Evolutionary conservation across 1,284 basidiomycete species (phyloP).

Genomic region (Mrakiaceae sp.): DNA sequence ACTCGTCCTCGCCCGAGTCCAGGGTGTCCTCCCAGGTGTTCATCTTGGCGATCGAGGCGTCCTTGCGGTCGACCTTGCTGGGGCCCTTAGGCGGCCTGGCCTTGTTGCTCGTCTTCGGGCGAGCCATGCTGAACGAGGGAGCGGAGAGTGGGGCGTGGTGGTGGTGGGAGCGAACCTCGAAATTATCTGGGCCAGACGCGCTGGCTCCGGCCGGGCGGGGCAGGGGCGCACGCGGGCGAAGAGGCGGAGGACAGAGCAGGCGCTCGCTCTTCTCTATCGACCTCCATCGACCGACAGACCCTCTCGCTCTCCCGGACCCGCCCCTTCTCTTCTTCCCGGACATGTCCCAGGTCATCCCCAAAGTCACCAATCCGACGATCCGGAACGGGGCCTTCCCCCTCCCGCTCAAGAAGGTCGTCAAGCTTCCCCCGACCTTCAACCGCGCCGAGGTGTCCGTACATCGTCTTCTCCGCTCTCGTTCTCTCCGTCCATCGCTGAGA

Average conservation of each 20-base stretch:
- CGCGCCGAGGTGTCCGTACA: too few species aligned
- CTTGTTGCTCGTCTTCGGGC: background rate
- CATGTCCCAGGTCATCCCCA: too few species aligned
- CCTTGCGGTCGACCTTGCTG: slow-evolving; percentile 6
- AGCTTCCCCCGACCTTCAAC: too few species aligned
- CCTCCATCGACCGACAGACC: background rate
- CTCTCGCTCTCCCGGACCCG: background rate
- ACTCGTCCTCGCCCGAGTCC: slow-evolving; percentile 35
- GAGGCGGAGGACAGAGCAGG: background rate
- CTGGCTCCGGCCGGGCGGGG: background rate
- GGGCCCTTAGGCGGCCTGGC: background rate
- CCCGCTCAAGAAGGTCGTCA: too few species aligned
- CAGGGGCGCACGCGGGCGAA: background rate
- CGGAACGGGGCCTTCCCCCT: too few species aligned
- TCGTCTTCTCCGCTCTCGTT: too few species aligned
- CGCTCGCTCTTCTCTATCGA: background rate
- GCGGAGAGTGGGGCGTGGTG: background rate
- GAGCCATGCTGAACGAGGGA: background rate
- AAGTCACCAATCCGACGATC: too few species aligned
- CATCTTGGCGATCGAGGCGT: slow-evolving; percentile 28
- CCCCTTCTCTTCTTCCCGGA: background rate
- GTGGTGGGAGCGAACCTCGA: background rate
- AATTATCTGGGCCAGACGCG: background rate
- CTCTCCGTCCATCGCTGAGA: too few species aligned
- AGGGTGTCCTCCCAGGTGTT: slow-evolving; percentile 35